phyloP scores from a whole-genome alignment of 352 stramenopile genomes.

The Pseudoperonospora humuli region DNA sequence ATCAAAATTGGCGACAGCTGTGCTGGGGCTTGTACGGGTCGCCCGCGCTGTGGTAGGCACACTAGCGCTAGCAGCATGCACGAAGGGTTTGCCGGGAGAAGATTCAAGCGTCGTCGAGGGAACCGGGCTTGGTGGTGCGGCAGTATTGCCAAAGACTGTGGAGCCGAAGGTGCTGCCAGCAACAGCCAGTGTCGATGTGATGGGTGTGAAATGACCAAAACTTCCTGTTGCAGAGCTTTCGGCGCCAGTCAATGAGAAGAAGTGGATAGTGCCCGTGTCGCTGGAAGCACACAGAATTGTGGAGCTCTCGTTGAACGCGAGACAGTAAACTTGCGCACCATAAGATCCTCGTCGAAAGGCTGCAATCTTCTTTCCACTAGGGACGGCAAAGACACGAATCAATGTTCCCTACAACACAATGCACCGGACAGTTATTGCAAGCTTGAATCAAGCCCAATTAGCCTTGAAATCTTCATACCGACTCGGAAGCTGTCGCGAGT shows the following conservation, averaged over 20 bases:
- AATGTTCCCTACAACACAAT: conserved; percentile 85
- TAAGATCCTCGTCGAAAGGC: conserved; percentile 96
- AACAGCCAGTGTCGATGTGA: conserved; percentile 67
- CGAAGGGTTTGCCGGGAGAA: conserved; percentile 7
- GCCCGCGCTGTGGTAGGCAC: conserved; percentile 10
- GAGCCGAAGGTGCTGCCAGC: conserved; percentile 49
- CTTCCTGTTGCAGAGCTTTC: conserved; percentile 70
- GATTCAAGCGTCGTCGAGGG: conserved; percentile 5
- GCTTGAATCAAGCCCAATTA: background rate
- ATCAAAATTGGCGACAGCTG: conserved; percentile 45
- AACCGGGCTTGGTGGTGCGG: conserved; percentile 8
- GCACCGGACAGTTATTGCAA: background rate
- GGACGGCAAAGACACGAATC: conserved; percentile 95
- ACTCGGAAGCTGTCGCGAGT: conserved; percentile 87
- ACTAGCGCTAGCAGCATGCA: background rate
- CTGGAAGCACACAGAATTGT: conserved; percentile 92
- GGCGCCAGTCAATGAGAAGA: conserved; percentile 86
- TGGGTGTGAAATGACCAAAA: conserved; percentile 71
- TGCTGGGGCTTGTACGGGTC: conserved; percentile 30
- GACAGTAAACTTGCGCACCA: conserved; percentile 91
- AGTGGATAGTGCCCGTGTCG: conserved; percentile 95
- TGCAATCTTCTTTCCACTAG: conserved; percentile 81
- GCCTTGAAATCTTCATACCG: conserved; percentile 30
- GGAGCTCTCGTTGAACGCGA: conserved; percentile 92
- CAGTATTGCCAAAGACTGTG: conserved; percentile 33